phyloP scores from a whole-genome alignment of 257 asterid genomes.

The Solanum chilense region DNA sequence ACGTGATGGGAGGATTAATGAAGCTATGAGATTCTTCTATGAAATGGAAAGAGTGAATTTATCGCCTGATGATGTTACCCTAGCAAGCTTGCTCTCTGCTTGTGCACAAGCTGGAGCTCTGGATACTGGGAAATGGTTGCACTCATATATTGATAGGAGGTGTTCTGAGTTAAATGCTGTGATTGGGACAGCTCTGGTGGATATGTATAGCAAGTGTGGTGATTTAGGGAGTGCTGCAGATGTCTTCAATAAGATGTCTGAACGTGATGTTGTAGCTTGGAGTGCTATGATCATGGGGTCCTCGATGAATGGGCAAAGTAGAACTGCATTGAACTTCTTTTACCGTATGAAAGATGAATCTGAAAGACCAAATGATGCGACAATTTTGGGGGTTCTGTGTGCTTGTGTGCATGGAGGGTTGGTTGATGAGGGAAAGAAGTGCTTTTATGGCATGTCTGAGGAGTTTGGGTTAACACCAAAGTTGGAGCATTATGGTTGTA shows the following conservation, averaged over 20 bases:
- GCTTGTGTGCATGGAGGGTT: slow-evolving; percentile 15
- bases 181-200: slow-evolving; percentile 6
- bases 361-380: slow-evolving; percentile 9
- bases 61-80: slow-evolving; percentile 6
- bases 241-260: slow-evolving; percentile 4
- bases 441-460: slow-evolving; percentile 3
- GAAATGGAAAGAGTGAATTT: slow-evolving; percentile 4
- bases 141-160: slow-evolving; percentile 5
- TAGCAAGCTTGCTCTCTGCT: slow-evolving; percentile 5
- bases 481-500: slow-evolving; percentile 15
- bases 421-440: slow-evolving; percentile 11
- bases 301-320: slow-evolving; percentile 12
- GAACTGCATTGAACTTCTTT: slow-evolving; percentile 4
- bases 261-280: slow-evolving; percentile 12
- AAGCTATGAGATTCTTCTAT: slow-evolving; percentile 6
- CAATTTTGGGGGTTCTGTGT: slow-evolving; percentile 12
- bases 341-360: slow-evolving; percentile 6
- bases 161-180: neutral
- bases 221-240: slow-evolving; percentile 4
- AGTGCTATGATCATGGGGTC: slow-evolving; percentile 16
- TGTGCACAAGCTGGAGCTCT: slow-evolving; percentile 13
- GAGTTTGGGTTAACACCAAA: slow-evolving; percentile 9
- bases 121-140: slow-evolving; percentile 6
- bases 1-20: slow-evolving; percentile 6
- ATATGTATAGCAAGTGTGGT: slow-evolving; percentile 10